A percentile compares a stretch with the other conserved stretches of the same genome.
These are phyloP conservation scores for Trametes polyzona DNA, from an alignment of 1,284 basidiomycete genomes.

Conservation along the genomic window DNA sequence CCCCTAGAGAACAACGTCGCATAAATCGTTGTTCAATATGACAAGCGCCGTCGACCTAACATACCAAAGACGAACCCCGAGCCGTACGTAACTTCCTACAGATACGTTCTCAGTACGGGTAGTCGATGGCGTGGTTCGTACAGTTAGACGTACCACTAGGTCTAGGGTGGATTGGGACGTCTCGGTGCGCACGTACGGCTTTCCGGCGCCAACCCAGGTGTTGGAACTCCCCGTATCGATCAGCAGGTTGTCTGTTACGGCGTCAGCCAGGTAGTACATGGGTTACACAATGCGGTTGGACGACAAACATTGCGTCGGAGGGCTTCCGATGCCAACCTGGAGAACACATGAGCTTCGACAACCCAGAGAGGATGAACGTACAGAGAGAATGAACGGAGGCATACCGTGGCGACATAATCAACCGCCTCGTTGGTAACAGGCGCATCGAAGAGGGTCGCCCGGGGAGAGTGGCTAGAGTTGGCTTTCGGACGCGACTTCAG, in stretches of 20 bases:
- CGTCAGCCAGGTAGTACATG: too few relatives aligned
- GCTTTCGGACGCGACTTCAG: conserved; percentile 14
- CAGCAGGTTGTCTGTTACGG: conserved; percentile 26
- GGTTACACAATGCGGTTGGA: too few relatives aligned
- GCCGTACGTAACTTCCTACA: conserved; percentile 36
- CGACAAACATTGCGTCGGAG: conserved; percentile 31
- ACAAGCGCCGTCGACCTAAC: conserved; percentile 36
- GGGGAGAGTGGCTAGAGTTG: neutral
- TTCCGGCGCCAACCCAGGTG: conserved; percentile 56
- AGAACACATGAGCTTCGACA: neutral
- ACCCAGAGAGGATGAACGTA: neutral
- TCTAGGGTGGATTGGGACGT: conserved; percentile 46
- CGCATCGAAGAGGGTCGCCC: conserved; percentile 14
- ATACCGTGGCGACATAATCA: conserved; percentile 30
- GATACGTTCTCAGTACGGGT: neutral
- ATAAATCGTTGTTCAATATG: conserved; percentile 27
- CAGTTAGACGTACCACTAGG: conserved; percentile 36
- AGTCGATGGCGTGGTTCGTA: neutral
- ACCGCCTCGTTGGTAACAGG: conserved; percentile 28
- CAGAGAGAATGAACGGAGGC: neutral
- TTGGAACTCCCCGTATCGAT: conserved; percentile 40
- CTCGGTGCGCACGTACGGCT: conserved; percentile 39
- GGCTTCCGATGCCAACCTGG: conserved; percentile 33
- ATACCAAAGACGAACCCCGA: conserved; percentile 52
- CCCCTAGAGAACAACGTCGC: conserved; percentile 40